Evolutionary conservation across 179 eudicot genomes (phyloP).

Genomic region (Pouteria campechiana): DNA sequence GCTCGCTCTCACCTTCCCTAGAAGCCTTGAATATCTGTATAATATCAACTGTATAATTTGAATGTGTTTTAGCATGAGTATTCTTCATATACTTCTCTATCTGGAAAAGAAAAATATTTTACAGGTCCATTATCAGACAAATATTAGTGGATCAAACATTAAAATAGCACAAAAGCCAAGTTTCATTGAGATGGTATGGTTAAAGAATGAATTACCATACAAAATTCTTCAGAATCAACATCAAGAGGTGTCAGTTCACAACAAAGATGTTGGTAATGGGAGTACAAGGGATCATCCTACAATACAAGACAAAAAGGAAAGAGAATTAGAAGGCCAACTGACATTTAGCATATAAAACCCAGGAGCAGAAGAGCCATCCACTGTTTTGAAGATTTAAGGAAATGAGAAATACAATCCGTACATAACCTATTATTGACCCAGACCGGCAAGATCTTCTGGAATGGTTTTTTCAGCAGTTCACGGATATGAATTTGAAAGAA

Average conservation of each 20-base stretch:
- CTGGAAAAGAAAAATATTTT: constrained; percentile 21
- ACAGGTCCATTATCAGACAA: too few species aligned
- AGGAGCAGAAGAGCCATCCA: not conserved
- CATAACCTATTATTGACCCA: not conserved
- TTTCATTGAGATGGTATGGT: too few species aligned
- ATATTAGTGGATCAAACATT: constrained; percentile 1
- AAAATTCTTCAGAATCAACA: constrained; percentile 63
- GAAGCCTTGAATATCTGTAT: constrained; percentile 71
- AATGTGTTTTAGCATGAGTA: constrained; percentile 94
- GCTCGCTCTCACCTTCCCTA: constrained; percentile 63
- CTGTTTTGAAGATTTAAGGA: not conserved
- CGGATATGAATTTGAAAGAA: too few species aligned
- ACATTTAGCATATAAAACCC: not conserved
- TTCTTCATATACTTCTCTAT: constrained; percentile 66
- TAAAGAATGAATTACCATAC: constrained; percentile 40
- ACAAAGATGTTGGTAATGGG: constrained; percentile 69
- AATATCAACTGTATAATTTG: constrained; percentile 62
- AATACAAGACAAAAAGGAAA: constrained; percentile 1
- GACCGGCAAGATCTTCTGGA: constrained; percentile 48
- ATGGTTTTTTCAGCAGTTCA: too few species aligned
- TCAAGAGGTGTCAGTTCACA: constrained; percentile 67
- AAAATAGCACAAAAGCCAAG: not conserved
- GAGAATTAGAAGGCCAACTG: not conserved
- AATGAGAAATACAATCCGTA: not conserved
- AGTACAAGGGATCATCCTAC: constrained; percentile 82